phyloP scores from a whole-genome alignment of 192 early-diverging fungal species.

The Geranomyces michiganensis region DNA sequence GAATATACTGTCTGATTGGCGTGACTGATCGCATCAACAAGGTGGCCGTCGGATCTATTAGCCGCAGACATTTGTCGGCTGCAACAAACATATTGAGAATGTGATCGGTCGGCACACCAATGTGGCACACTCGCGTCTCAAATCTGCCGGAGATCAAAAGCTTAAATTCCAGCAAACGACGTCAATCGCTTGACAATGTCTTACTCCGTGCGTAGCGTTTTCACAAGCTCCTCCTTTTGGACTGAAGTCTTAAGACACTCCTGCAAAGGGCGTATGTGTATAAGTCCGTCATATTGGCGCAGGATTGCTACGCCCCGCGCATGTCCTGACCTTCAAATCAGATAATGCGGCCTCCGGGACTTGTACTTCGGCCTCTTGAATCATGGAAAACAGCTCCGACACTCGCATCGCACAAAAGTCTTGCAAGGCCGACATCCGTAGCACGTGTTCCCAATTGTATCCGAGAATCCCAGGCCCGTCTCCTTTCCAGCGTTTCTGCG shows the following conservation, averaged over 20 bases:
- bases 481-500: not conserved
- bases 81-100: constrained; percentile 23
- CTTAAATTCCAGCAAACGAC: not conserved
- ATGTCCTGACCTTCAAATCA: constrained; percentile 12
- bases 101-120: constrained; percentile 23
- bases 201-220: constrained; percentile 8
- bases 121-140: constrained; percentile 16
- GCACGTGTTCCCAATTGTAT: not conserved
- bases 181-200: not conserved
- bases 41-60: constrained; percentile 25
- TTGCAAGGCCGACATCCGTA: constrained; percentile 1
- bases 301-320: not conserved
- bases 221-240: constrained; percentile 23
- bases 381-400: constrained; percentile 16
- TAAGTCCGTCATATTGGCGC: not conserved
- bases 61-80: constrained; percentile 7
- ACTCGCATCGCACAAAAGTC: constrained; percentile 21
- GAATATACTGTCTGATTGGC: constrained; percentile 22
- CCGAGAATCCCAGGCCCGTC: not conserved
- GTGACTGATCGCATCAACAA: constrained; percentile 15
- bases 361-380: not conserved
- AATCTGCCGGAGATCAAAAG: constrained; percentile 12
- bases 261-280: not conserved
- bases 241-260: constrained; percentile 16
- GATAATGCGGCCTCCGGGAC: constrained; percentile 16